Evolutionary conservation across 2,329 filamentous ascomycete genomes (phyloP).

Genomic region (Verticillium dahliae): DNA sequence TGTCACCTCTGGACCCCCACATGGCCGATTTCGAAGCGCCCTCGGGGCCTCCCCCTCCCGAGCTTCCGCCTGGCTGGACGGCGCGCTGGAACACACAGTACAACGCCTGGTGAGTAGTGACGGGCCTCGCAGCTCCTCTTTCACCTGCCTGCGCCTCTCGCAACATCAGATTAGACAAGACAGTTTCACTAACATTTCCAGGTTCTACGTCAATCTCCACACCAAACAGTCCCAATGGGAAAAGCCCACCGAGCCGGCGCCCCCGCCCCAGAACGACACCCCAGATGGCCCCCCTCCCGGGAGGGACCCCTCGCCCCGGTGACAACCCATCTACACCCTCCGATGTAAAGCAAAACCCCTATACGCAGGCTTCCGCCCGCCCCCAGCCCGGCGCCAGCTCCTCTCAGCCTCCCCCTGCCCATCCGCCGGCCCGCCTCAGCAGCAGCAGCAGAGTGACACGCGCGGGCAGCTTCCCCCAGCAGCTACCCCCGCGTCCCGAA

Average conservation of each 20-base stretch:
- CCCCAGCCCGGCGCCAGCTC: constrained; percentile 23
- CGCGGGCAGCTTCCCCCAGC: constrained; percentile 20
- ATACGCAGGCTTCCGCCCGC: constrained; percentile 21
- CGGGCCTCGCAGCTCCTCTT: neutral
- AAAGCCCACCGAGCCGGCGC: constrained; percentile 64
- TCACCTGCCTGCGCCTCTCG: neutral
- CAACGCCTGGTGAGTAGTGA: constrained; percentile 62
- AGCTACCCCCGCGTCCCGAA: constrained; percentile 34
- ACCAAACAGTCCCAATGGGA: constrained; percentile 93
- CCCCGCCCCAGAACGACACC: constrained; percentile 33
- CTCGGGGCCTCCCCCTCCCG: constrained; percentile 50
- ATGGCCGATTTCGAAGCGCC: constrained; percentile 52
- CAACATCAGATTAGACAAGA: constrained; percentile 1
- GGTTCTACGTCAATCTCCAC: constrained; percentile 86
- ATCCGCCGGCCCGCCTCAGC: constrained; percentile 22
- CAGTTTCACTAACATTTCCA: constrained; percentile 23
- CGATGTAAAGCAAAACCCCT: constrained; percentile 47
- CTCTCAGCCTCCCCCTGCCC: constrained; percentile 24
- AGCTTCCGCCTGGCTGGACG: constrained; percentile 64
- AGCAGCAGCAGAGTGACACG: constrained; percentile 15
- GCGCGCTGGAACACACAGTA: constrained; percentile 83
- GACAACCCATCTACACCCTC: constrained; percentile 25
- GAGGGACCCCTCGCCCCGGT: constrained; percentile 38
- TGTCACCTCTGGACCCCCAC: neutral
- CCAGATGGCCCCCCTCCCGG: constrained; percentile 60